Evolutionary conservation across 495 filamentous ascomycete species (phyloP).

Genomic region (Schizothecium vesticola): DNA sequence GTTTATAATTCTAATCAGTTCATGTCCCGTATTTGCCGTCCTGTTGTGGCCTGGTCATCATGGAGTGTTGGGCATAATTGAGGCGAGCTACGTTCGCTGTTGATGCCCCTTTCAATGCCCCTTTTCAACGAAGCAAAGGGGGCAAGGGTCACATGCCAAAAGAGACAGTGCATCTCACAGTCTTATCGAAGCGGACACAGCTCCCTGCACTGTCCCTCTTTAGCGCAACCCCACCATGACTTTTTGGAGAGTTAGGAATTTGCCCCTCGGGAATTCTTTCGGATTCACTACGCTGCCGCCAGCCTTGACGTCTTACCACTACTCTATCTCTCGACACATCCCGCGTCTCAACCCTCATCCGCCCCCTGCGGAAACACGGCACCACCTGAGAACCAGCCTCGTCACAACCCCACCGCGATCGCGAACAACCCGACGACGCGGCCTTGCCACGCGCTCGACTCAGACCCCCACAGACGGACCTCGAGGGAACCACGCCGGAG

Average conservation of each 20-base stretch:
- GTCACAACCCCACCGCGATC: no score
- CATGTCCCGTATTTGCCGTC: background rate
- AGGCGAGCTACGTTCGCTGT: no score
- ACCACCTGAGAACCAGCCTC: no score
- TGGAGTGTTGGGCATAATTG: no score
- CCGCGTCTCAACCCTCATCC: no score
- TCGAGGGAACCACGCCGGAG: no score
- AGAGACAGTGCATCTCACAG: background rate
- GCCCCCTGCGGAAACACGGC: no score
- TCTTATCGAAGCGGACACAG: background rate
- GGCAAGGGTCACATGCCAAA: background rate
- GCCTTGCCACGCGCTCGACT: no score
- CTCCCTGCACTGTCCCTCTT: background rate
- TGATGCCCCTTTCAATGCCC: constrained; percentile 1
- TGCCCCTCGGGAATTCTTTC: constrained; percentile 26
- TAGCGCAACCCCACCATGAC: constrained; percentile 12
- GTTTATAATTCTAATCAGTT: constrained; percentile 15
- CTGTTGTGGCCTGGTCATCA: background rate
- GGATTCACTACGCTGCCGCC: background rate
- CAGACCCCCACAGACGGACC: no score
- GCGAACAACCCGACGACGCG: no score
- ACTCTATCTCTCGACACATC: background rate
- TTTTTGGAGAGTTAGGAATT: constrained; percentile 7
- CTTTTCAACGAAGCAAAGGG: background rate
- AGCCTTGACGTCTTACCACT: background rate